Percentiles rank a stretch among this genome's conserved stretches.
These are phyloP conservation scores for Phytopythium chamaehyphon DNA, from an alignment of 352 stramenopile species.

Conservation along the genomic window DNA sequence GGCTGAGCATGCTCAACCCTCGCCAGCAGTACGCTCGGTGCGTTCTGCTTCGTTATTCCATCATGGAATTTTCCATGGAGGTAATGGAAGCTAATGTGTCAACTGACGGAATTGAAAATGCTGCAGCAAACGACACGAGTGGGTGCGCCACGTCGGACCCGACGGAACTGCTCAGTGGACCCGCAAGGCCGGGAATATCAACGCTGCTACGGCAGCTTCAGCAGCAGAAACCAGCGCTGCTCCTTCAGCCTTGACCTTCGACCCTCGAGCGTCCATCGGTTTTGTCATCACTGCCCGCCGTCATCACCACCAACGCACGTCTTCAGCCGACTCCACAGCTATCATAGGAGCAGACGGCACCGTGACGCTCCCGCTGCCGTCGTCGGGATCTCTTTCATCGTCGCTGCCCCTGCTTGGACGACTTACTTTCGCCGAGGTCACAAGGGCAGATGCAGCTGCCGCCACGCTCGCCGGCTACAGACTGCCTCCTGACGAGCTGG, in stretches of 20 bases:
- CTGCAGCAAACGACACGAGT: slow-evolving; percentile 67
- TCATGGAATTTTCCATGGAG: not conserved
- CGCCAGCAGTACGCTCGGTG: slow-evolving; percentile 66
- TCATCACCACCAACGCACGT: not conserved
- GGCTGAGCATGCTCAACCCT: slow-evolving; percentile 60
- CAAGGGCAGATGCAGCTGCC: slow-evolving; percentile 48
- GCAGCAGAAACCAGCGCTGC: slow-evolving; percentile 25
- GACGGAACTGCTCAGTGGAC: slow-evolving; percentile 77
- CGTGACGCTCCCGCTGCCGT: slow-evolving; percentile 3
- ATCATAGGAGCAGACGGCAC: not conserved
- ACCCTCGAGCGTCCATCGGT: slow-evolving; percentile 46
- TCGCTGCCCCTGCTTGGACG: slow-evolving; percentile 14
- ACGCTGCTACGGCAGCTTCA: slow-evolving; percentile 13
- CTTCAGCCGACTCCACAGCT: not conserved
- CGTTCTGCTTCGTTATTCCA: not conserved
- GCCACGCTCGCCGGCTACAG: slow-evolving; percentile 64
- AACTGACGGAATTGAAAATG: not conserved
- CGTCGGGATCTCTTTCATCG: not conserved
- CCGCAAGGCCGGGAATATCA: slow-evolving; percentile 44
- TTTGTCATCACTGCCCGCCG: slow-evolving; percentile 36
- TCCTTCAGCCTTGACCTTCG: not conserved
- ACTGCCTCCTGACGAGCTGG: slow-evolving; percentile 49
- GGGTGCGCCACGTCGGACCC: slow-evolving; percentile 55
- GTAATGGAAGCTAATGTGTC: not conserved
- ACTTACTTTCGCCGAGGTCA: slow-evolving; percentile 65